Evolutionary conservation across 441 rosid genomes (phyloP), one percentile per base, ranked within the genome.

Genomic region (Mallotus repandus): DNA sequence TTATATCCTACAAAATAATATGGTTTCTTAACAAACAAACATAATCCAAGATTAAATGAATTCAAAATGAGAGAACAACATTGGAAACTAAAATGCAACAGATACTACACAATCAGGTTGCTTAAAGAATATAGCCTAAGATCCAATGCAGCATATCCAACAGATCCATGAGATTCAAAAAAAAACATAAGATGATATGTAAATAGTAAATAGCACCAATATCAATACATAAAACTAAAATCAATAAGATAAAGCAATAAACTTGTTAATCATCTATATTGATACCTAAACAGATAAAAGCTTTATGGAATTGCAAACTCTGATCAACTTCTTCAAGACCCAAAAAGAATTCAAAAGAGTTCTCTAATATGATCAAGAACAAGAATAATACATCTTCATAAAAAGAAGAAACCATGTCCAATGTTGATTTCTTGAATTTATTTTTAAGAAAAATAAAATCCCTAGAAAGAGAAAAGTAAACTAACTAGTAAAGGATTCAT

Each of bases 351-450:
- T 59, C 71, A 21, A 67, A n/a, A 22, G 18, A 57, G 41, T 50
- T 50, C 45, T 43, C 73, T 18, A 69, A 73, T 78, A 82, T 74
- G 76, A 75, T 76, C 55, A 60, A 48, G 21, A 18, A 35, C 41
- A 35, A 75, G 49, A 21, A 70, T 65, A 54, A 55, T 16, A 4
- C 58, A 55, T 16, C 8, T n/a, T 6, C 7, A 55, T n/a, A 4
- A 55, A 19, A 70, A 81, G 71, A 35, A 35, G 0, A 35, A 35
- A 4, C 4, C 41, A 35, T 35, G 29, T 25, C 1, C 2, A 25
- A 25, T 0, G 29, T 2, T 25, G 29, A 25, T 1, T 25, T 25
- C 29, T 25, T 25, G 29, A 25, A 25, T n/a, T 25, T 2, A 25
- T 25, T 25, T 70, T 13, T 13, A n/a, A n/a, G n/a, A n/a, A 21